Percentiles rank a stretch among this genome's conserved stretches.
Evolutionary conservation across 2,329 filamentous ascomycete species (phyloP).

Genomic region (Xylogone sp.): DNA sequence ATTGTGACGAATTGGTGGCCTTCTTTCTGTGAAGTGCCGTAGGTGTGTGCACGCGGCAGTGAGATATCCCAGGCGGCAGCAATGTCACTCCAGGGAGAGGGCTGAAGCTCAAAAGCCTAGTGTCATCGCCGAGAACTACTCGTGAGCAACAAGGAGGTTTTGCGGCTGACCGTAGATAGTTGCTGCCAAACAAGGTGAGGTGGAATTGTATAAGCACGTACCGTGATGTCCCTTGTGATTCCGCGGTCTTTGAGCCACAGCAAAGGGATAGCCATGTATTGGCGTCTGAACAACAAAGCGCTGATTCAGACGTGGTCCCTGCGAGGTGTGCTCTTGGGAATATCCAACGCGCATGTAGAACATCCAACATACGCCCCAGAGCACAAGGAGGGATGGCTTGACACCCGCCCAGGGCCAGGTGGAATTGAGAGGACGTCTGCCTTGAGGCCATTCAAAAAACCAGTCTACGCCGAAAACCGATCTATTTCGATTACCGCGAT

Average conservation of each 20-base stretch:
- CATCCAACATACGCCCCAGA: conserved; percentile 24
- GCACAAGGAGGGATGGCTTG: conserved; percentile 18
- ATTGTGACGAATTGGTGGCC: neutral
- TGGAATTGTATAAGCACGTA: neutral
- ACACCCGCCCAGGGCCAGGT: conserved; percentile 22
- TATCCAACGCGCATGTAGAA: conserved; percentile 12
- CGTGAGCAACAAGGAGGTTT: neutral
- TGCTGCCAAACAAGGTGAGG: neutral
- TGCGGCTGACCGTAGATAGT: neutral
- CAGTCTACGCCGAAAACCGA: conserved; percentile 18
- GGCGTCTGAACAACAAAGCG: neutral
- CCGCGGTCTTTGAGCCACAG: neutral
- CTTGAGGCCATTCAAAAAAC: conserved; percentile 22
- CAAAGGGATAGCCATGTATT: neutral
- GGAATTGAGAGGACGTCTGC: conserved; percentile 18
- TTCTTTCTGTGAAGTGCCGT: neutral
- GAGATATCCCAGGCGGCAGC: neutral
- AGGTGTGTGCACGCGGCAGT: neutral
- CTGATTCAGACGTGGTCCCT: neutral
- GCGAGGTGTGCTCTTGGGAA: neutral
- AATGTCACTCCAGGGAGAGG: neutral
- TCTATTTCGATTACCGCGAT: conserved; percentile 1
- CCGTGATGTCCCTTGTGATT: neutral
- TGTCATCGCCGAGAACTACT: neutral
- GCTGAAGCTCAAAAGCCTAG: neutral